Evolutionary conservation across 2,329 filamentous ascomycete genomes (phyloP).

Genomic region (Sclerotinia subarctica): DNA sequence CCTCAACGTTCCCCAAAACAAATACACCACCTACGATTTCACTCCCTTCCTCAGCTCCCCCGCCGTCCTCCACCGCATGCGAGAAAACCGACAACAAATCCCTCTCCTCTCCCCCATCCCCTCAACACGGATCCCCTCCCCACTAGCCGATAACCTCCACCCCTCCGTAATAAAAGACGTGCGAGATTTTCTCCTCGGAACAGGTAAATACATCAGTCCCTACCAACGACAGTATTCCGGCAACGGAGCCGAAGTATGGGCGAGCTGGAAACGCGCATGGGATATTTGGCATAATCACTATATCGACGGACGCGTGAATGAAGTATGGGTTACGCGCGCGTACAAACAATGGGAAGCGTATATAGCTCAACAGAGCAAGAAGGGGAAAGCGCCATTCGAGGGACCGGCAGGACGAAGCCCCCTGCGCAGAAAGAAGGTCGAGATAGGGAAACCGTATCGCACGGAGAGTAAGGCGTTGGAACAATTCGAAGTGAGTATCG

Average conservation of each 20-base stretch:
- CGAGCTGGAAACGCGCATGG: constrained; percentile 36
- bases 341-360: constrained; percentile 22
- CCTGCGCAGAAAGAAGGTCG: neutral
- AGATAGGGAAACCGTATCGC: neutral
- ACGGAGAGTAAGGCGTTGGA: constrained; percentile 5
- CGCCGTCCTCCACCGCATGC: constrained; percentile 18
- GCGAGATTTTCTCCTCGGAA: constrained; percentile 3
- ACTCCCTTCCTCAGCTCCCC: constrained; percentile 25
- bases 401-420: neutral
- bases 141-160: constrained; percentile 27
- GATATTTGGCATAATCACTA: constrained; percentile 38
- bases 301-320: constrained; percentile 32
- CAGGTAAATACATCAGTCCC: neutral
- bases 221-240: neutral
- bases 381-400: constrained; percentile 1
- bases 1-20: constrained; percentile 3
- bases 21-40: constrained; percentile 24
- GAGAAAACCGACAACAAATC: neutral
- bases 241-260: constrained; percentile 32
- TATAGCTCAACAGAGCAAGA: constrained; percentile 19
- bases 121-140: constrained; percentile 25
- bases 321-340: constrained; percentile 26
- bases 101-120: constrained; percentile 29
- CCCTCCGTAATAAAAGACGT: constrained; percentile 25
- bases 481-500: neutral